Conservation (phyloP, 2,329 filamentous ascomycete genomes). For the Colletotrichum godetiae region DNA sequence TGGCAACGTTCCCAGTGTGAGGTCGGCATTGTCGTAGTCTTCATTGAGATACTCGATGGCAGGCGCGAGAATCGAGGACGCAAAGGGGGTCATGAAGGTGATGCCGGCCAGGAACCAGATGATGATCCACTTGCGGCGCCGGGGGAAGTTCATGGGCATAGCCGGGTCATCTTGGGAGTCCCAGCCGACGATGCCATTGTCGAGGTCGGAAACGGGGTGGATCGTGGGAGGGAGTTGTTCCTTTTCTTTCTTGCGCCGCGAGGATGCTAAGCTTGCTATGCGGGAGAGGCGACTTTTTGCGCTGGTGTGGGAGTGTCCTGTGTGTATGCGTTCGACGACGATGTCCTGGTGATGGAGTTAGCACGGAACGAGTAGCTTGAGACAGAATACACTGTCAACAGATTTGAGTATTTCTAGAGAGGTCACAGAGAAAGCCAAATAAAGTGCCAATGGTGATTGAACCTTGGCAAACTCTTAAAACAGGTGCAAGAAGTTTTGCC, state of each 20-base stretch:
- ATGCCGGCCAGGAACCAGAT: constrained; percentile 67
- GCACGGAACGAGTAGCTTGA: not conserved
- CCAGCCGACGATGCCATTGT: constrained; percentile 68
- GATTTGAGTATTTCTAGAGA: not conserved
- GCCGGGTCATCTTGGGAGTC: constrained; percentile 67
- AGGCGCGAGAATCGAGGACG: constrained; percentile 70
- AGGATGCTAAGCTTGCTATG: constrained; percentile 39
- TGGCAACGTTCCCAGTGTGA: constrained; percentile 61
- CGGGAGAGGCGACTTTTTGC: constrained; percentile 41
- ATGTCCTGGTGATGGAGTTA: not conserved
- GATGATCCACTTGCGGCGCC: constrained; percentile 67
- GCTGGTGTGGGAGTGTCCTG: constrained; percentile 35
- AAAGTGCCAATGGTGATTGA: not conserved
- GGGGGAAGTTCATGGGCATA: constrained; percentile 69
- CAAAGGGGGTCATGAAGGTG: constrained; percentile 74
- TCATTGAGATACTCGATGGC: constrained; percentile 55
- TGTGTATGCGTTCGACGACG: constrained; percentile 10
- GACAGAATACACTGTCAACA: too few relatives aligned
- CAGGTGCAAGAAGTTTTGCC: not conserved
- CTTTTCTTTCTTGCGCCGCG: constrained; percentile 38
- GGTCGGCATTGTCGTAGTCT: constrained; percentile 57
- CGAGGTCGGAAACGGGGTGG: constrained; percentile 63
- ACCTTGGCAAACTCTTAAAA: not conserved
- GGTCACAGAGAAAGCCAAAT: not conserved
- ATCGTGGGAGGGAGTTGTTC: constrained; percentile 47